Evolutionary conservation across 1,284 basidiomycete species (phyloP).

Genomic region (Jaminaea rosea): DNA sequence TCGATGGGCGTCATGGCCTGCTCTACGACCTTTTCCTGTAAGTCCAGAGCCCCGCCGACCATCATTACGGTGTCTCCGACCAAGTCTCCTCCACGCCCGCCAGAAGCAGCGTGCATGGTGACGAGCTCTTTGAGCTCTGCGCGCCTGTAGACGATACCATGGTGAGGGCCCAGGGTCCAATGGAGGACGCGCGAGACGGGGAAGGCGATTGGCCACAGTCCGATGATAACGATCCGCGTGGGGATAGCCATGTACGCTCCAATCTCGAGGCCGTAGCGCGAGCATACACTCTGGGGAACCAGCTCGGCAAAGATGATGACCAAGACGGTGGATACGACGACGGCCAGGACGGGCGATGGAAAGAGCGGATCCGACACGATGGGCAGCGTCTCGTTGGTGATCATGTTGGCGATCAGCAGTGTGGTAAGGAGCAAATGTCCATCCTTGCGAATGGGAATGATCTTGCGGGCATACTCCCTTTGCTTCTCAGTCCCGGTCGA

Average conservation of each 20-base stretch:
- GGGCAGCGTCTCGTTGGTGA: slow-evolving; percentile 57
- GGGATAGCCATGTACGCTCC: slow-evolving; percentile 45
- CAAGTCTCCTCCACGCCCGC: slow-evolving; percentile 58
- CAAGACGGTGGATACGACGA: slow-evolving; percentile 40
- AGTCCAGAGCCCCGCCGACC: slow-evolving; percentile 64
- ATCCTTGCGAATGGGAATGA: slow-evolving; percentile 69
- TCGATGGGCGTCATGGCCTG: slow-evolving; percentile 71
- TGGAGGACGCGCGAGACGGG: slow-evolving; percentile 47
- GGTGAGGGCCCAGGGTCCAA: slow-evolving; percentile 44
- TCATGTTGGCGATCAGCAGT: slow-evolving; percentile 45
- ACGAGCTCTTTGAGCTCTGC: slow-evolving; percentile 65
- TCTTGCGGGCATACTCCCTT: slow-evolving; percentile 69
- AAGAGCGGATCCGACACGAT: slow-evolving; percentile 80
- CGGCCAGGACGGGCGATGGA: slow-evolving; percentile 68
- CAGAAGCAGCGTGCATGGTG: slow-evolving; percentile 59
- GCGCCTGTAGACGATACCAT: slow-evolving; percentile 43
- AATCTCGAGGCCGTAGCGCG: slow-evolving; percentile 46
- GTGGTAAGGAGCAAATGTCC: slow-evolving; percentile 44
- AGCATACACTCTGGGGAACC: slow-evolving; percentile 60
- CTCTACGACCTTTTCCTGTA: slow-evolving; percentile 62
- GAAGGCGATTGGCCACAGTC: slow-evolving; percentile 46
- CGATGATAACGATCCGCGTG: slow-evolving; percentile 39
- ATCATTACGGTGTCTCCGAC: slow-evolving; percentile 66
- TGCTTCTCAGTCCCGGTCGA: slow-evolving; percentile 75
- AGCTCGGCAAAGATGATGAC: slow-evolving; percentile 70